These are phyloP conservation scores for Puya raimondii DNA, from an alignment of 176 grass and related monocot species.

Conservation along the genomic window DNA sequence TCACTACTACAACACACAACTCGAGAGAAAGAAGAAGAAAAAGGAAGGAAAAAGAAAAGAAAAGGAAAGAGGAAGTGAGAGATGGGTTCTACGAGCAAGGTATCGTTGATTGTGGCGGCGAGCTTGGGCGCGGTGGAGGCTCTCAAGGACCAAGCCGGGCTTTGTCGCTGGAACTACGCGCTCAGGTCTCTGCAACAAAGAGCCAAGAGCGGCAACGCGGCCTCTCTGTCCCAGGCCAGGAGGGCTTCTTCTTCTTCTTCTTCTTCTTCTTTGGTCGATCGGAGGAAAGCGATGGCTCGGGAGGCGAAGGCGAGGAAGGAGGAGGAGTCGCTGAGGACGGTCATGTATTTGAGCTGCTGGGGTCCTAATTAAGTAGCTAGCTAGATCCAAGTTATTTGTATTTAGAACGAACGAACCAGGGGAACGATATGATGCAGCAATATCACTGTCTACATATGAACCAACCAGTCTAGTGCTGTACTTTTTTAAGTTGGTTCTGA, in stretches of 20 bases:
- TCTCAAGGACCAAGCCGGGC: conserved; percentile 46
- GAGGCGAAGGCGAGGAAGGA: conserved; percentile 17
- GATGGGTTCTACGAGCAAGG: conserved; percentile 3
- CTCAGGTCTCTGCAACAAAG: conserved; percentile 29
- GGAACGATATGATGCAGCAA: too few species aligned
- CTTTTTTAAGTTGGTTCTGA: too few species aligned
- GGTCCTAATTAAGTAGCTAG: conserved; percentile 32
- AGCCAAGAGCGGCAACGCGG: not conserved
- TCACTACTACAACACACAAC: not conserved
- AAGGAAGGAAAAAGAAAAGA: not conserved
- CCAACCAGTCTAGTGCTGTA: too few species aligned
- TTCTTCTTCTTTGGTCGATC: not conserved
- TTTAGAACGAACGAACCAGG: not conserved
- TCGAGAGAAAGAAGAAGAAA: too few species aligned
- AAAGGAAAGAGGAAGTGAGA: not conserved
- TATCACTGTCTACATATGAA: too few species aligned
- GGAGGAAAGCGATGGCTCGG: conserved; percentile 15
- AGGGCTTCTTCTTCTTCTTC: not conserved
- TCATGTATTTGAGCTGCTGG: conserved; percentile 59
- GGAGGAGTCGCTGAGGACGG: conserved; percentile 49
- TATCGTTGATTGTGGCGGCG: conserved; percentile 35
- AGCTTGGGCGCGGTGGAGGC: conserved; percentile 30
- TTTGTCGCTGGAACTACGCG: conserved; percentile 47
- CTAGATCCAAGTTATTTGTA: not conserved
- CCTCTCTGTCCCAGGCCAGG: conserved; percentile 5